These are phyloP conservation scores for Eucalyptus curtisii DNA, from an alignment of 345 rosid species.

Conservation along the genomic window DNA sequence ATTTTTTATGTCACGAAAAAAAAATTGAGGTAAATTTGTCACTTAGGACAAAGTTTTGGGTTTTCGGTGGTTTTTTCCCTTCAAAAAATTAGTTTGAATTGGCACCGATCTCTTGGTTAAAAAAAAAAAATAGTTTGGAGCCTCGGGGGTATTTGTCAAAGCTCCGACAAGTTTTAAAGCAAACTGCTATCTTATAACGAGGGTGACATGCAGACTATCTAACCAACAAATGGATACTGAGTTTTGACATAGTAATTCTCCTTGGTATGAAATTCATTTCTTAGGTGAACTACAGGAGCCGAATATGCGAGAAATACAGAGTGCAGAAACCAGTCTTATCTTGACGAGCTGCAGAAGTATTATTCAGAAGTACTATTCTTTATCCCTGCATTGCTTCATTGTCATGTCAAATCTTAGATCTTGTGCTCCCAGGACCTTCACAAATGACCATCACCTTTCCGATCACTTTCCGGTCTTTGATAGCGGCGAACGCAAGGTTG, in stretches of 20 bases:
- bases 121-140: neutral
- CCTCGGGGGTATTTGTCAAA: neutral
- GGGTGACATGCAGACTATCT: neutral
- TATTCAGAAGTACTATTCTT: neutral
- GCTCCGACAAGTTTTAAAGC: neutral
- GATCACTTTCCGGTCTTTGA: conserved; percentile 77
- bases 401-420: conserved; percentile 33
- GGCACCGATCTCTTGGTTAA: neutral
- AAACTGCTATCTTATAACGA: neutral
- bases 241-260: neutral
- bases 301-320: neutral
- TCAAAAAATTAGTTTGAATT: neutral
- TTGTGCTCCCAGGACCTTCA: conserved; percentile 16
- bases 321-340: neutral
- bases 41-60: too few relatives aligned
- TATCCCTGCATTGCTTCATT: neutral
- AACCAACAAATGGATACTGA: neutral
- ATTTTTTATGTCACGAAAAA: too few relatives aligned
- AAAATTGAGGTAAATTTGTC: too few relatives aligned
- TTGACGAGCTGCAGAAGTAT: neutral
- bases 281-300: neutral
- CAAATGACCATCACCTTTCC: conserved; percentile 81
- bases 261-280: neutral
- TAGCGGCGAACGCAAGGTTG: conserved; percentile 61
- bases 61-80: too few relatives aligned